Conservation (phyloP, 2,329 filamentous ascomycete genomes). For the Talaromyces pinophilus region DNA sequence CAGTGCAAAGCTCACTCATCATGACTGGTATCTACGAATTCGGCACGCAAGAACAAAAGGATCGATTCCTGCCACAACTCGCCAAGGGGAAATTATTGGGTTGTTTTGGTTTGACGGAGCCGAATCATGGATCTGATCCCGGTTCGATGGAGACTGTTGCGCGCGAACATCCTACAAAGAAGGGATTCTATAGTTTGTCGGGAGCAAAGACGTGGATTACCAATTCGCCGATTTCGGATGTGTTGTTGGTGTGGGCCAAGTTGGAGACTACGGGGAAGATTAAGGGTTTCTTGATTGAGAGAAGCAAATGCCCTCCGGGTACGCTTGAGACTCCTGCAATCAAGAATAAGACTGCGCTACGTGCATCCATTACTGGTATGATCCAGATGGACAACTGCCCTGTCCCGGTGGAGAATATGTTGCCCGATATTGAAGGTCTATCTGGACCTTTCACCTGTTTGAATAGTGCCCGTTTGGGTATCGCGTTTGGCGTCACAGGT, state of each 20-base stretch:
- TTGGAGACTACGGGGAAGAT: conserved; percentile 90
- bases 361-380: conserved; percentile 95
- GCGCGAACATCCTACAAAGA: conserved; percentile 80
- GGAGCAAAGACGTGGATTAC: conserved; percentile 95
- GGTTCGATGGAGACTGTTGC: conserved; percentile 87
- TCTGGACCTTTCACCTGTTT: conserved; percentile 89
- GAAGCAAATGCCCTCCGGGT: conserved; percentile 78
- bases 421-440: conserved; percentile 84
- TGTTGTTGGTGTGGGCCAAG: conserved; percentile 90
- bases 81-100: conserved; percentile 80
- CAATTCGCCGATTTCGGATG: conserved; percentile 84
- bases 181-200: conserved; percentile 75
- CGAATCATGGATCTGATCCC: conserved; percentile 89
- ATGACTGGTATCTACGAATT: conserved; percentile 93
- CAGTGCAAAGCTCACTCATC: conserved; percentile 86
- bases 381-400: conserved; percentile 92
- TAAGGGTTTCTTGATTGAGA: conserved; percentile 85
- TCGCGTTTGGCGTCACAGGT: conserved; percentile 90
- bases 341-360: conserved; percentile 91
- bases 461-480: conserved; percentile 90
- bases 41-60: conserved; percentile 82
- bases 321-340: conserved; percentile 89
- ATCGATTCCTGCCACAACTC: conserved; percentile 76
- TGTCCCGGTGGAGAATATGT: conserved; percentile 89
- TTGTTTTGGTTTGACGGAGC: conserved; percentile 87